Evolutionary conservation across 2,329 filamentous ascomycete genomes (phyloP).

Genomic region (Aspergillus sp.): DNA sequence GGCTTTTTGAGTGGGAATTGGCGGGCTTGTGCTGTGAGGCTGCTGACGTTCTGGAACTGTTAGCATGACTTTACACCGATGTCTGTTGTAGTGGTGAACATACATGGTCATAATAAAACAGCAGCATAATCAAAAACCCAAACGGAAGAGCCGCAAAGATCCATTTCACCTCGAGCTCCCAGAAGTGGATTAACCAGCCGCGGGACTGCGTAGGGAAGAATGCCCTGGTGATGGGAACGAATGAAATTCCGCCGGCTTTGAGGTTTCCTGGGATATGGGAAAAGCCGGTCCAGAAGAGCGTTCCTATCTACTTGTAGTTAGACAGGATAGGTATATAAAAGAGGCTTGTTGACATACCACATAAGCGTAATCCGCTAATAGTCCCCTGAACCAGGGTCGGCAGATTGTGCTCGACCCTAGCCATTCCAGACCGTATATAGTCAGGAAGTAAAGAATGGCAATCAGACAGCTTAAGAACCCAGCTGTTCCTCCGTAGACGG

Average conservation of each 20-base stretch:
- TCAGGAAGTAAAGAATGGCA: slow-evolving; percentile 53
- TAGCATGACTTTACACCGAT: too few relatives aligned
- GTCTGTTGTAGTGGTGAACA: slow-evolving; percentile 45
- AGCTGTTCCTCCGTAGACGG: slow-evolving; percentile 38
- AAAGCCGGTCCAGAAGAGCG: slow-evolving; percentile 81
- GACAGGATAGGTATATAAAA: background rate
- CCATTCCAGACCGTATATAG: slow-evolving; percentile 50
- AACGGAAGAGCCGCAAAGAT: slow-evolving; percentile 80
- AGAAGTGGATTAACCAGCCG: slow-evolving; percentile 75
- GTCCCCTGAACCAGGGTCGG: slow-evolving; percentile 44
- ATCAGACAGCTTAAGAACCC: slow-evolving; percentile 53
- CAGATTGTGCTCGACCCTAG: slow-evolving; percentile 53
- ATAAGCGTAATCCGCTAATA: slow-evolving; percentile 56
- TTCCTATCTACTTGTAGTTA: slow-evolving; percentile 40
- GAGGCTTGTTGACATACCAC: slow-evolving; percentile 36
- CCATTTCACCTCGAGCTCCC: slow-evolving; percentile 68
- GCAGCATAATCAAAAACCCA: slow-evolving; percentile 72
- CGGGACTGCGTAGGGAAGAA: slow-evolving; percentile 73
- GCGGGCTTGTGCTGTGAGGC: slow-evolving; percentile 72
- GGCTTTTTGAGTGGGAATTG: slow-evolving; percentile 77
- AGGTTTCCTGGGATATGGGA: slow-evolving; percentile 77
- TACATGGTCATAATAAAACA: slow-evolving; percentile 88
- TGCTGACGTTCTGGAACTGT: slow-evolving; percentile 61
- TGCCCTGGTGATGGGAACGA: slow-evolving; percentile 70
- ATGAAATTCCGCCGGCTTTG: slow-evolving; percentile 63